Evolutionary conservation across 495 filamentous ascomycete genomes (phyloP), one percentile per base, ranked within the genome.

Genomic region (Ascobolus immersus): DNA sequence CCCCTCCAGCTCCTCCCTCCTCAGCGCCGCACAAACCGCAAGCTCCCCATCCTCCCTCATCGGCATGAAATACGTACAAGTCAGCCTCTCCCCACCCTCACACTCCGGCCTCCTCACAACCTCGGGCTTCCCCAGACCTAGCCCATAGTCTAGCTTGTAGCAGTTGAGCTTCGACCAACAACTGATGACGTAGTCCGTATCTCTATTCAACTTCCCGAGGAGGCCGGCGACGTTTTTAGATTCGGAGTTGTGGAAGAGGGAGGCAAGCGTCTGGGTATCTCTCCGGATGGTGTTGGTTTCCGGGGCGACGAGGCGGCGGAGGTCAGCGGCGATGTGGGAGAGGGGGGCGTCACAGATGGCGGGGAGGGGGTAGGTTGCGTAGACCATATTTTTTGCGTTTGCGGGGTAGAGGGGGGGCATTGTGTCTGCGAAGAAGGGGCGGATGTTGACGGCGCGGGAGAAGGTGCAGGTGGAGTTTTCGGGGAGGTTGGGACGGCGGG

Each of bases 391-490:
- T n/a, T n/a, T n/a, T n/a, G n/a, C n/a, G n/a, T n/a, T n/a, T n/a
- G n/a, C n/a, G n/a, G n/a, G n/a, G n/a, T n/a, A n/a, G n/a, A n/a
- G n/a, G n/a, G n/a, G n/a, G n/a, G n/a, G n/a, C n/a, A n/a, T n/a
- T n/a, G n/a, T n/a, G n/a, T n/a, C n/a, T n/a, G n/a, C n/a, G n/a
- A n/a, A n/a, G n/a, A n/a, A 52, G 9, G 42, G 48, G 12, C 65
- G 59, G 13, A 52, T 45, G 46, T 69, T 54, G n/a, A 69, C 52
- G n/a, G 63, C 59, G 9, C 67, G 60, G 6, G 56, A 52, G 15
- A 67, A 52, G 5, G 51, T 55, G 24, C 47, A 47, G 5, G 35
- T 21, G 11, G 36, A 25, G n/a, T 22, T 47, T 0, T 50, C 34
- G 5, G 41, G 35, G 1, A 64, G 41, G 19, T 58, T 56, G 2